These are phyloP conservation scores for Escovopsis sp. DNA, from an alignment of 2,329 filamentous ascomycete genomes.

Conservation along the genomic window DNA sequence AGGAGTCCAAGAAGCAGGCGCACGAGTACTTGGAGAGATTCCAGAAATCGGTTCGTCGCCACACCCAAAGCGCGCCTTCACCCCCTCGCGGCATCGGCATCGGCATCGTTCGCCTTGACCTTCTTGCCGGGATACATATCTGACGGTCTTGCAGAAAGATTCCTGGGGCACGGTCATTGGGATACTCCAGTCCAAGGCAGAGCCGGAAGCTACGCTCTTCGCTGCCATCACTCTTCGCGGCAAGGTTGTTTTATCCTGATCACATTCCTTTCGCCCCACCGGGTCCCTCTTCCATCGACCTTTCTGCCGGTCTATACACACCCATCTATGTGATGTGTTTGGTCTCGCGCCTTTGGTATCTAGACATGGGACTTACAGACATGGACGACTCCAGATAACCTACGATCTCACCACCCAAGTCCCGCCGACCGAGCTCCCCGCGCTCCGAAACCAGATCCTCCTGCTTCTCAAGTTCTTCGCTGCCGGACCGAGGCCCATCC, in stretches of 20 bases:
- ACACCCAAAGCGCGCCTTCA: neutral
- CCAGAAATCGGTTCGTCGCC: constrained; percentile 72
- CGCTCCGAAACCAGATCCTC: constrained; percentile 72
- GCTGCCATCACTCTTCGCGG: constrained; percentile 94
- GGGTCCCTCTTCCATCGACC: neutral
- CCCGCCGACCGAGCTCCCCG: constrained; percentile 54
- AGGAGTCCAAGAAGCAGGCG: constrained; percentile 72
- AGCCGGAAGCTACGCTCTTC: constrained; percentile 80
- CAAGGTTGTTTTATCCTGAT: constrained; percentile 56
- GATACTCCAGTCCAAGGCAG: constrained; percentile 68
- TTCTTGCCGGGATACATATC: neutral
- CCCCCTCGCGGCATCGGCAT: neutral
- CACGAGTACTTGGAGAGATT: constrained; percentile 87
- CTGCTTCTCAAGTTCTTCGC: constrained; percentile 68
- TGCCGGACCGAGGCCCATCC: constrained; percentile 65
- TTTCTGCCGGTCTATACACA: too few relatives aligned
- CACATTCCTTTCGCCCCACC: neutral
- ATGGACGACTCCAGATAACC: constrained; percentile 52
- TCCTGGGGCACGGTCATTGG: constrained; percentile 83
- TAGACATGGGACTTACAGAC: neutral
- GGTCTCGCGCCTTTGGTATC: too few relatives aligned
- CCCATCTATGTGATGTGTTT: too few relatives aligned
- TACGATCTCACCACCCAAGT: constrained; percentile 85
- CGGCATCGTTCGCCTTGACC: constrained; percentile 5
- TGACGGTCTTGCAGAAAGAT: constrained; percentile 59